These are phyloP conservation scores for Streptanthus diversifolius DNA, from an alignment of 345 rosid species.

Conservation along the genomic window DNA sequence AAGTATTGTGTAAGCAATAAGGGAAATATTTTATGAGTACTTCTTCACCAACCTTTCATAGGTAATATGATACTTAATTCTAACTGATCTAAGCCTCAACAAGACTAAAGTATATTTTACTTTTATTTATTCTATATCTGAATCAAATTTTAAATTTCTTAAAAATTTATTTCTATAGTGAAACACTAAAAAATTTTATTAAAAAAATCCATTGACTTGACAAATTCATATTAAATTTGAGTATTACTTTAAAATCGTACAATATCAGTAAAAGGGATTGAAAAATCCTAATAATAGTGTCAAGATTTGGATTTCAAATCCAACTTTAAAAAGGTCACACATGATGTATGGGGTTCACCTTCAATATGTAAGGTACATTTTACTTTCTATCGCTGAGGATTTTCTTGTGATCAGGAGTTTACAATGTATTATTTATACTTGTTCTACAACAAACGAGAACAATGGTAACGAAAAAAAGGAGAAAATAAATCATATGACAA, in stretches of 20 bases:
- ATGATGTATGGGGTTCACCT: background rate
- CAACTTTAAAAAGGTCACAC: background rate
- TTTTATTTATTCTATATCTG: background rate
- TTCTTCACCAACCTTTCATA: conserved; percentile 14
- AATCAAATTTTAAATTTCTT: no score
- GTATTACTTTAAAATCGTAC: background rate
- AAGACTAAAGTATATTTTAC: no score
- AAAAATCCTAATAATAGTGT: background rate
- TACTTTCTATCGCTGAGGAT: background rate
- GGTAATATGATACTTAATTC: background rate
- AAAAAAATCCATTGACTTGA: background rate
- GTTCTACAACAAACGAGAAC: background rate
- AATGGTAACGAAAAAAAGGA: background rate
- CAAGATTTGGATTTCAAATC: background rate
- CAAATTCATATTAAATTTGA: background rate
- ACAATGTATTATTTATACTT: background rate
- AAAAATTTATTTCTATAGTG: no score
- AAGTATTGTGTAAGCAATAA: conserved; percentile 35
- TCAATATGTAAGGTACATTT: background rate
- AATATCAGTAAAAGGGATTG: background rate
- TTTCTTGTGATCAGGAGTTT: background rate
- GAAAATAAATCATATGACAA: background rate
- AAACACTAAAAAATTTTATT: background rate
- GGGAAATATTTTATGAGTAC: conserved; percentile 10
- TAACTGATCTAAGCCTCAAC: background rate